Conservation (phyloP, 345 rosid species). For the Gossypium stocksii region DNA sequence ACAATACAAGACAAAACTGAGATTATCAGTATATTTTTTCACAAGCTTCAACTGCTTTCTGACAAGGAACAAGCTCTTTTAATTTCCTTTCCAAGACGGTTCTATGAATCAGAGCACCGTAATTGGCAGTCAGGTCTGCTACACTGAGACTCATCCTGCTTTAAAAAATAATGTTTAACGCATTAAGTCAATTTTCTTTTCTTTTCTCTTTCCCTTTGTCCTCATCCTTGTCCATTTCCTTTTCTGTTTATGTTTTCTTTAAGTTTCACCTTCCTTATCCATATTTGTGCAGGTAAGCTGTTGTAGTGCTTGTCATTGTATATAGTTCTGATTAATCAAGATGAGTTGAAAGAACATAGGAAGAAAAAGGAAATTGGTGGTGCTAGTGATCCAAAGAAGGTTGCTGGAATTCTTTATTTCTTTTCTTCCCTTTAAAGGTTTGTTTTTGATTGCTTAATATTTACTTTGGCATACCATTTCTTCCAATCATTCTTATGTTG, state of each 20-base stretch:
- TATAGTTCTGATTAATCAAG: conserved; percentile 16
- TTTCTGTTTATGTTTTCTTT: not conserved
- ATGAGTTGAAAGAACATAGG: conserved; percentile 22
- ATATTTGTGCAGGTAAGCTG: conserved; percentile 22
- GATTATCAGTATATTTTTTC: conserved; percentile 16
- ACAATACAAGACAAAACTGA: conserved; percentile 20
- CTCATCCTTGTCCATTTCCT: not conserved
- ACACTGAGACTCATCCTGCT: not conserved
- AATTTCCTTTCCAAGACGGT: conserved; percentile 19
- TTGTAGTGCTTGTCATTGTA: conserved; percentile 11
- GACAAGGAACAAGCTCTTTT: conserved; percentile 18
- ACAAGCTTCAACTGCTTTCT: conserved; percentile 26
- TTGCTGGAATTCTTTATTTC: not conserved
- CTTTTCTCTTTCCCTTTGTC: not conserved
- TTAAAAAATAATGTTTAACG: not conserved
- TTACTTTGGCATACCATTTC: not conserved
- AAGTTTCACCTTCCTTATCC: not conserved
- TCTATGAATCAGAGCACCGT: not conserved
- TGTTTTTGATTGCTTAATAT: not conserved
- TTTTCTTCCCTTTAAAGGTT: conserved; percentile 21
- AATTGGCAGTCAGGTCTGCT: conserved; percentile 30
- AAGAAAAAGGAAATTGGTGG: conserved; percentile 5
- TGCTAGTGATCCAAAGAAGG: not conserved
- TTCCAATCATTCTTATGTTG: conserved; percentile 5
- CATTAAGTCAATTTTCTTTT: not conserved